A percentile compares a stretch with the other conserved stretches of the same genome.
These are phyloP conservation scores for Fusarium musae DNA, from an alignment of 2,329 filamentous ascomycete species.

Conservation along the genomic window DNA sequence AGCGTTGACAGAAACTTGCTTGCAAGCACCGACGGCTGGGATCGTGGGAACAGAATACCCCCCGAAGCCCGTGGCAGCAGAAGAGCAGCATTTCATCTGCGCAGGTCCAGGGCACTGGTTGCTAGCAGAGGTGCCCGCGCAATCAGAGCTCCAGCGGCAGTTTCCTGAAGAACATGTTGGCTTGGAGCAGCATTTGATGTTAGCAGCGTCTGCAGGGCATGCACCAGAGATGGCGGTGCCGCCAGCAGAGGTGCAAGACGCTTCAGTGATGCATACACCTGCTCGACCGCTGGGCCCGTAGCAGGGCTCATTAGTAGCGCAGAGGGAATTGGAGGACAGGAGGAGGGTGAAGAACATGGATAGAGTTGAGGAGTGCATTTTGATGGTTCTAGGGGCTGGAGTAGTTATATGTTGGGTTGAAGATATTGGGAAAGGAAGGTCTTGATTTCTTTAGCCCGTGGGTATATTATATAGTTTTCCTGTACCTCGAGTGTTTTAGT, in stretches of 20 bases:
- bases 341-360: slow-evolving; percentile 27
- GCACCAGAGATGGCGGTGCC: slow-evolving; percentile 52
- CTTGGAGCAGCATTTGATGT: slow-evolving; percentile 58
- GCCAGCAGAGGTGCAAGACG: slow-evolving; percentile 50
- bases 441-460: not conserved
- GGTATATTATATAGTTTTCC: slow-evolving; percentile 4
- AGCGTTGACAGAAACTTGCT: slow-evolving; percentile 50
- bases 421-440: not conserved
- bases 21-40: slow-evolving; percentile 51
- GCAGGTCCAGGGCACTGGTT: slow-evolving; percentile 53
- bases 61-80: slow-evolving; percentile 47
- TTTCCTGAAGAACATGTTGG: slow-evolving; percentile 50
- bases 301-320: slow-evolving; percentile 49
- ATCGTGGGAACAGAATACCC: slow-evolving; percentile 49
- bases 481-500: not conserved
- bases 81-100: slow-evolving; percentile 54
- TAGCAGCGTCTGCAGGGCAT: slow-evolving; percentile 52
- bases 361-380: slow-evolving; percentile 32
- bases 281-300: slow-evolving; percentile 39
- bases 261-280: slow-evolving; percentile 54
- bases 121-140: slow-evolving; percentile 44
- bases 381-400: not conserved
- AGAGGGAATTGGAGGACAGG: slow-evolving; percentile 28
- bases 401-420: not conserved
- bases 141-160: slow-evolving; percentile 54